Conservation (phyloP, 495 filamentous ascomycete genomes). For the Margaritispora aquatica region DNA sequence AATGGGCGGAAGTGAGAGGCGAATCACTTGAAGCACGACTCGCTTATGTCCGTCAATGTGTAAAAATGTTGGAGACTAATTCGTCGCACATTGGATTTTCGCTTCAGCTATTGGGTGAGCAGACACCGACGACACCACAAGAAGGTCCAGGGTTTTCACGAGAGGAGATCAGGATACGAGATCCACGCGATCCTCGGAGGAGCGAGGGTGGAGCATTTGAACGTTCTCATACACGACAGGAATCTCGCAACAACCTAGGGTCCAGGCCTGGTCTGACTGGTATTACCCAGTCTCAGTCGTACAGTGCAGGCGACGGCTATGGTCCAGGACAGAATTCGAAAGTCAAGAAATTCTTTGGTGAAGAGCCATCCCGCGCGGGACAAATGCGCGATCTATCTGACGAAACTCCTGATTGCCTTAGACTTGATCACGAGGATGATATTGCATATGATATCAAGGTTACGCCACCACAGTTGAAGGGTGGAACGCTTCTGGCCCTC, state of each 20-base stretch:
- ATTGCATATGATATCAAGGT: conserved; percentile 81
- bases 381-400: conserved; percentile 32
- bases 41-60: conserved; percentile 66
- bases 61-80: conserved; percentile 74
- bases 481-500: conserved; percentile 79
- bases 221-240: conserved; percentile 38
- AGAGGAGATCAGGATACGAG: conserved; percentile 31
- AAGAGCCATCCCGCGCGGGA: conserved; percentile 48
- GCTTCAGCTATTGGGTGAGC: conserved; percentile 77
- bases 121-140: conserved; percentile 49
- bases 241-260: conserved; percentile 32
- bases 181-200: conserved; percentile 34
- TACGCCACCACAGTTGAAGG: conserved; percentile 67
- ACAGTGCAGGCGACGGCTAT: conserved; percentile 59
- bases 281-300: conserved; percentile 56
- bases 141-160: conserved; percentile 31
- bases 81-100: conserved; percentile 85
- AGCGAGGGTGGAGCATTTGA: conserved; percentile 40
- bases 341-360: conserved; percentile 82
- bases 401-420: conserved; percentile 80
- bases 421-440: conserved; percentile 84
- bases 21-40: conserved; percentile 87
- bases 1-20: conserved; percentile 89
- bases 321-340: conserved; percentile 70
- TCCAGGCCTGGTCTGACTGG: conserved; percentile 20